A percentile compares a stretch with the other conserved stretches of the same genome.
These are phyloP conservation scores for Vitis amurensis DNA, from an alignment of 164 flowering plant genomes.

Conservation along the genomic window DNA sequence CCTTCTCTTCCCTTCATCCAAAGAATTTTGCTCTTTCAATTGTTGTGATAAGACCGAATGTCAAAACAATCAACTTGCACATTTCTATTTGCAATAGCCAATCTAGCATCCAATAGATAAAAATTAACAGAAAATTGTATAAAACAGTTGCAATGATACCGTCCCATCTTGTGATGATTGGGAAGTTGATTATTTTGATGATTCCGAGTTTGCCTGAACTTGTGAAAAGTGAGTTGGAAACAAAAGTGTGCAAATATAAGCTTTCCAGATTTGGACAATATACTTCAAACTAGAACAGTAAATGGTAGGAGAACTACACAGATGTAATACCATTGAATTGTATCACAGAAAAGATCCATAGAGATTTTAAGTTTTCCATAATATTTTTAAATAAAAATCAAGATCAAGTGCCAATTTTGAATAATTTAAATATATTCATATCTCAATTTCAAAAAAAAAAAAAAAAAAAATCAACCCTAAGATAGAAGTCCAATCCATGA, in stretches of 20 bases:
- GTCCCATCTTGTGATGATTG: slow-evolving; percentile 21
- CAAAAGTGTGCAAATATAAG: background rate
- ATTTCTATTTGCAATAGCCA: no score
- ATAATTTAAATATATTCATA: background rate
- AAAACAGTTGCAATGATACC: background rate
- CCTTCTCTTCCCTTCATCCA: slow-evolving; percentile 29
- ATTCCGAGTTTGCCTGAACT: slow-evolving; percentile 31
- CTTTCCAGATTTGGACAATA: background rate
- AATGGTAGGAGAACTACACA: no score
- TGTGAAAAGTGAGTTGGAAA: background rate
- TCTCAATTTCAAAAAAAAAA: background rate
- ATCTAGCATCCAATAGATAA: background rate
- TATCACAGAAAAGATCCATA: background rate
- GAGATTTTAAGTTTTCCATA: background rate
- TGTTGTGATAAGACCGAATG: slow-evolving; percentile 13
- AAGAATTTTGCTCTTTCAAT: slow-evolving; percentile 48
- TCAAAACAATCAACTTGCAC: slow-evolving; percentile 6
- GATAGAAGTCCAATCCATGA: no score
- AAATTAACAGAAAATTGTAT: background rate
- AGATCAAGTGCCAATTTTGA: background rate
- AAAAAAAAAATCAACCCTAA: no score
- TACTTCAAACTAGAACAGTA: no score
- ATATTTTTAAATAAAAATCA: no score
- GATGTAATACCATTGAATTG: background rate
- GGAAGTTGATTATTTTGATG: slow-evolving; percentile 31